Evolutionary conservation across 1,284 basidiomycete genomes (phyloP).

Genomic region (Cutaneotrichosporon cavernicola): DNA sequence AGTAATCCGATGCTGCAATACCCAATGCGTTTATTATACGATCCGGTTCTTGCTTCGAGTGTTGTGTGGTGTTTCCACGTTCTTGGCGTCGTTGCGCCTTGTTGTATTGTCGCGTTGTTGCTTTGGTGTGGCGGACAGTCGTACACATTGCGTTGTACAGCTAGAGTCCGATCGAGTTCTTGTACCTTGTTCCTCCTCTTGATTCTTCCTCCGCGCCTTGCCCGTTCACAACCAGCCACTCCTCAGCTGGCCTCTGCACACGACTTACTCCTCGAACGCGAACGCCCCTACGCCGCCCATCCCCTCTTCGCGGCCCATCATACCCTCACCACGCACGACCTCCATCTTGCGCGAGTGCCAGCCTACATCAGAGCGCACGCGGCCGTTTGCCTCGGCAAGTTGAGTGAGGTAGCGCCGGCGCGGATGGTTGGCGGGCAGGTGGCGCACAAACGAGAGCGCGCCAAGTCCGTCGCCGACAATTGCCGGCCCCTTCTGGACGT

Average conservation of each 20-base stretch:
- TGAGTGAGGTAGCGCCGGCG: slow-evolving; percentile 67
- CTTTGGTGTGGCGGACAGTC: background rate
- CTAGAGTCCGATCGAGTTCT: background rate
- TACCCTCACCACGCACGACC: slow-evolving; percentile 82
- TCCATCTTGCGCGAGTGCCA: slow-evolving; percentile 99
- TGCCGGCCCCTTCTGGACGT: slow-evolving; percentile 4
- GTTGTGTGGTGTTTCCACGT: too few species aligned
- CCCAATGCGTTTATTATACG: slow-evolving; percentile 11
- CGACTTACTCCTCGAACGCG: slow-evolving; percentile 62
- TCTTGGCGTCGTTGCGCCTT: background rate
- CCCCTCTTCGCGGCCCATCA: slow-evolving; percentile 88
- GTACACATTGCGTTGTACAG: background rate
- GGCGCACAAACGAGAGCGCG: slow-evolving; percentile 38
- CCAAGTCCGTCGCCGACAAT: slow-evolving; percentile 19
- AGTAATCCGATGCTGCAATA: slow-evolving; percentile 10
- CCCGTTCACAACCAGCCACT: background rate
- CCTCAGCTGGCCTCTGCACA: background rate
- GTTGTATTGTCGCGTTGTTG: background rate
- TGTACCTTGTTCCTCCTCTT: background rate
- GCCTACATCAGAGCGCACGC: slow-evolving; percentile 82
- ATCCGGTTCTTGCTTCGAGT: slow-evolving; percentile 3
- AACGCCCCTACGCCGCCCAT: slow-evolving; percentile 90
- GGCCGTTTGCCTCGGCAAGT: slow-evolving; percentile 78
- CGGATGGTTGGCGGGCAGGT: slow-evolving; percentile 58
- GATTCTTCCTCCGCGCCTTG: slow-evolving; percentile 1